phyloP scores from a whole-genome alignment of 345 rosid genomes.

The Leavenworthia alabamica region DNA sequence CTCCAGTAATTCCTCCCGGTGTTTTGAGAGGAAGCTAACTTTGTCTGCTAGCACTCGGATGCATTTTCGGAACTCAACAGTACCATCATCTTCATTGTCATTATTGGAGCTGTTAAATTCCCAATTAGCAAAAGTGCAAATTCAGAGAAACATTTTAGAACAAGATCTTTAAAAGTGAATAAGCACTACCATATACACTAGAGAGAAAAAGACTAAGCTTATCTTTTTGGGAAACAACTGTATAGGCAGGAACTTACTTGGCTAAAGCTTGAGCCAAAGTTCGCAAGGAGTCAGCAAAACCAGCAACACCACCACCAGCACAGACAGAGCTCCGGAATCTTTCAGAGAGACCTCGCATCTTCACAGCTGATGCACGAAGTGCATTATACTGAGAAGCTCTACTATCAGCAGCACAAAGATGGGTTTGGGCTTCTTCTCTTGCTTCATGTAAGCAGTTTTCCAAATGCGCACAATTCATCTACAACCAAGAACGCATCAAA shows the following conservation, averaged over 20 bases:
- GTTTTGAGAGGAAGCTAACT: constrained; percentile 68
- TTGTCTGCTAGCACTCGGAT: constrained; percentile 67
- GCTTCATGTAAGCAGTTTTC: constrained; percentile 98
- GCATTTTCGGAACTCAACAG: constrained; percentile 65
- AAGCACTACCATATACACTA: neutral
- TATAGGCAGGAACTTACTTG: constrained; percentile 51
- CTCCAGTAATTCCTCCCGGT: constrained; percentile 71
- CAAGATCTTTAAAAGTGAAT: neutral
- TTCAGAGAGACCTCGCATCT: constrained; percentile 76
- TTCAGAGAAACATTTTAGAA: constrained; percentile 8
- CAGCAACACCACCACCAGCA: constrained; percentile 58
- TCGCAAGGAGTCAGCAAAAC: constrained; percentile 70
- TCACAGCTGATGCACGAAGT: constrained; percentile 82
- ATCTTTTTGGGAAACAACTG: neutral
- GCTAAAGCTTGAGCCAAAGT: constrained; percentile 82
- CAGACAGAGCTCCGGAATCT: constrained; percentile 61
- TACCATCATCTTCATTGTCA: constrained; percentile 75
- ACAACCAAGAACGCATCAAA: constrained; percentile 23
- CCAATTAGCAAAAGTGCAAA: constrained; percentile 17
- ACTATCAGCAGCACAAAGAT: constrained; percentile 87
- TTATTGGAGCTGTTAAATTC: constrained; percentile 48
- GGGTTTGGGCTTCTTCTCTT: constrained; percentile 96
- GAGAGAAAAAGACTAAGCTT: neutral
- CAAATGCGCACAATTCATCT: constrained; percentile 98
- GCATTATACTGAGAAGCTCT: constrained; percentile 80